Conservation (phyloP, 345 rosid genomes). For the Nephelium lappaceum region DNA sequence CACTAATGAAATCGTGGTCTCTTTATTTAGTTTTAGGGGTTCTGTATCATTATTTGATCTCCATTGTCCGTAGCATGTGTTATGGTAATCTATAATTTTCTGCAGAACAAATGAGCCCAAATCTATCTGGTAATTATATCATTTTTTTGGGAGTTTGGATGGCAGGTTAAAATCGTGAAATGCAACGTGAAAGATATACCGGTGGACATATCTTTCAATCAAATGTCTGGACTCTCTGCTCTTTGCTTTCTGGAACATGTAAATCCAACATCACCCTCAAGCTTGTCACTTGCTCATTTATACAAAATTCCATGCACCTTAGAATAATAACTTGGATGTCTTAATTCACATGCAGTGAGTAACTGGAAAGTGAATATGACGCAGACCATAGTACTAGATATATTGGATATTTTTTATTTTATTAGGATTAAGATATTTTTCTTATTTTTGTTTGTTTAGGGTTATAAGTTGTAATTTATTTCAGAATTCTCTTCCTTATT, state of each 20-base stretch:
- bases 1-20: not conserved
- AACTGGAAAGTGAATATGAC: not conserved
- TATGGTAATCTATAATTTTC: not conserved
- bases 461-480: not conserved
- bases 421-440: not conserved
- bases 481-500: not conserved
- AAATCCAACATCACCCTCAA: conserved; percentile 15
- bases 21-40: not conserved
- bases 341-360: not conserved
- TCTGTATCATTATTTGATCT: not conserved
- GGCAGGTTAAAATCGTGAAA: conserved; percentile 81
- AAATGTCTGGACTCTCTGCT: conserved; percentile 69
- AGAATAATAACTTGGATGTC: not conserved
- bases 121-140: conserved; percentile 6
- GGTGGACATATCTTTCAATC: conserved; percentile 87
- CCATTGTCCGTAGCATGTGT: not conserved
- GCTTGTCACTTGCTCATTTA: not conserved
- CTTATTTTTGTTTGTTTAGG: not conserved
- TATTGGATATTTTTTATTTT: not conserved
- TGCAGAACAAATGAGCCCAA: not conserved
- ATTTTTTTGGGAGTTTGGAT: conserved; percentile 16
- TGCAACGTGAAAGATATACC: conserved; percentile 62
- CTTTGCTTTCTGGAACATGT: conserved; percentile 85
- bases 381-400: not conserved
- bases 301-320: not conserved